Evolutionary conservation across 106 monocot species (phyloP), one percentile per base, ranked within the genome.

Genomic region (Cymbidium sinense): DNA sequence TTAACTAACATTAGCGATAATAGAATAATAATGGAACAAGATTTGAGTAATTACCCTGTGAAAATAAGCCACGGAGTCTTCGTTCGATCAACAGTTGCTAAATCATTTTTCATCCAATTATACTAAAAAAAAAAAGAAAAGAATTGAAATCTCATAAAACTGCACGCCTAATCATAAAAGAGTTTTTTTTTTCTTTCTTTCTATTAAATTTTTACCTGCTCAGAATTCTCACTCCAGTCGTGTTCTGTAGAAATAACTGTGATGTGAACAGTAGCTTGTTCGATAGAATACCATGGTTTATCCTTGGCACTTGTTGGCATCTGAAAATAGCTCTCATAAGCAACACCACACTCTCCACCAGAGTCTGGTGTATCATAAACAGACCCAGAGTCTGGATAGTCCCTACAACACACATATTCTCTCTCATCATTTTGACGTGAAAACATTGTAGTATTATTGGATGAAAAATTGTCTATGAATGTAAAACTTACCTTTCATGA

Each of bases 41-140:
- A 43, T 35, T 34, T 75, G 27, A 43, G 28, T 47, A 61, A n/a
- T 91, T 88, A 92, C 92, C 92, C 92, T 7, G 77, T 77, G 30
- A 92, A 92, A 73, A 92, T 85, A 27, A 89, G 9, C 92, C 92
- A 92, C 67, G 92, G 92, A 65, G 92, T 92, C 65, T 75, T 85
- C 77, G 81, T 31, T 80, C 92, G 34, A 76, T 92, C 65, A 34
- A 89, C 87, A 2, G 92, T 87, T 81, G 64, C 54, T 77, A 92
- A 74, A 71, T 92, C 92, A 0, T 65, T 64, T 55, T 79, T 75
- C 15, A 92, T 89, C 92, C 92, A 92, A 17, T 77, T 25, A 82
- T 92, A 84, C 92, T 92, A 52, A 30, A 70, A 43, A 78, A 41
- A 25, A 43, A 50, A 28, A 18, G 8, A 18, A 52, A 9, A 9